Evolutionary conservation across 352 stramenopile genomes (phyloP).

Genomic region (Phytopythium montanum): DNA sequence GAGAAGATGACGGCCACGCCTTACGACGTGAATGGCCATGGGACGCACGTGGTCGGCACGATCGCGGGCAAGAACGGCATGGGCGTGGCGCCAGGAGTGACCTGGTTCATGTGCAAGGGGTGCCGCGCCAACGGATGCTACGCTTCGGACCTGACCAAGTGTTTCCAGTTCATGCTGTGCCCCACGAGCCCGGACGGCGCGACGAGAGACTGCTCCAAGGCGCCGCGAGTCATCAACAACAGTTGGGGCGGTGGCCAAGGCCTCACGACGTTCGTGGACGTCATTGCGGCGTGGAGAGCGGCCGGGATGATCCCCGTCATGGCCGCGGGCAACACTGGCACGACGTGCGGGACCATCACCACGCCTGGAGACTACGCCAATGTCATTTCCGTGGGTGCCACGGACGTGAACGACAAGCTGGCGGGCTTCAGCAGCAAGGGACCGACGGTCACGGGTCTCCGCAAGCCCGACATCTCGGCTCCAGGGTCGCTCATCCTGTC

Average conservation of each 20-base stretch:
- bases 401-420: conserved; percentile 40
- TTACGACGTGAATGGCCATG: conserved; percentile 50
- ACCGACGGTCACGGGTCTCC: conserved; percentile 29
- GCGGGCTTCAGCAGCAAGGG: conserved; percentile 53
- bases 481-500: conserved; percentile 45
- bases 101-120: conserved; percentile 58
- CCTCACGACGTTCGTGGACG: conserved; percentile 32
- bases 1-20: conserved; percentile 25
- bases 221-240: conserved; percentile 60
- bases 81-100: conserved; percentile 45
- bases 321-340: conserved; percentile 48
- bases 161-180: conserved; percentile 70
- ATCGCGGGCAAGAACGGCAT: conserved; percentile 41
- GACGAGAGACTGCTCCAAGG: conserved; percentile 45
- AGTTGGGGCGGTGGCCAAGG: conserved; percentile 60
- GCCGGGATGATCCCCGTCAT: conserved; percentile 60
- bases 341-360: conserved; percentile 42
- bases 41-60: conserved; percentile 48
- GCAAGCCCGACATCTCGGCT: conserved; percentile 53
- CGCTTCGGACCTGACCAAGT: conserved; percentile 40
- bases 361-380: conserved; percentile 51
- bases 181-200: conserved; percentile 38
- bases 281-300: conserved; percentile 38
- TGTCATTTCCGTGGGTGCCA: conserved; percentile 59
- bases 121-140: conserved; percentile 38